Conservation (phyloP, 257 asterid genomes). For the Scutellaria galericulata region DNA sequence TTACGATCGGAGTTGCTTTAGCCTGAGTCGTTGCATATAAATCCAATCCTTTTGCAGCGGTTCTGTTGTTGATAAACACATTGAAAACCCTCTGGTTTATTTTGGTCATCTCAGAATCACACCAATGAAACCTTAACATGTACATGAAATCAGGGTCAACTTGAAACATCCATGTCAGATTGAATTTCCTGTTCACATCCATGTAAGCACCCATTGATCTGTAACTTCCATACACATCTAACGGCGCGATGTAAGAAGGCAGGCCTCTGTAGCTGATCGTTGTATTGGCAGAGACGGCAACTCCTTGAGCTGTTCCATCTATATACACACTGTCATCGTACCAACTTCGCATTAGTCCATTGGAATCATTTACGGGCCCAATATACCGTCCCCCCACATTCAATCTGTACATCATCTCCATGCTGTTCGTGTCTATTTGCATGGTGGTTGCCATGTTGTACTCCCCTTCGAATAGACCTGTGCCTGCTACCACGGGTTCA, state of each 20-base stretch:
- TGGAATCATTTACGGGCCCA: conserved; percentile 64
- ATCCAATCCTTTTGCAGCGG: conserved; percentile 57
- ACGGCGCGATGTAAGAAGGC: conserved; percentile 65
- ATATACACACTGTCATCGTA: conserved; percentile 77
- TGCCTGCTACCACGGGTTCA: conserved; percentile 55
- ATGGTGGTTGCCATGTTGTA: conserved; percentile 36
- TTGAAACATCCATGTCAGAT: conserved; percentile 78
- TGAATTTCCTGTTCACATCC: conserved; percentile 49
- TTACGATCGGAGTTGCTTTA: conserved; percentile 48
- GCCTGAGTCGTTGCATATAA: conserved; percentile 42
- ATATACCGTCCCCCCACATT: conserved; percentile 81
- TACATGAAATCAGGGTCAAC: conserved; percentile 78
- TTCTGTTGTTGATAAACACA: conserved; percentile 64
- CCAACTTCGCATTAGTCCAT: conserved; percentile 83
- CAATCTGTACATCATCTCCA: conserved; percentile 72
- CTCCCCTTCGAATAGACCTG: conserved; percentile 34
- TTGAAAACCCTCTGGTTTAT: conserved; percentile 68
- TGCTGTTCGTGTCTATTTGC: conserved; percentile 42
- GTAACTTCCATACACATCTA: conserved; percentile 56
- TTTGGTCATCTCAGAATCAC: conserved; percentile 65
- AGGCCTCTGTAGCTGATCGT: conserved; percentile 44
- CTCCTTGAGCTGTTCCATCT: conserved; percentile 54
- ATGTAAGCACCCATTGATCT: conserved; percentile 69
- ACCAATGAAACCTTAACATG: conserved; percentile 87
- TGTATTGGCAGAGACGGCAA: conserved; percentile 38